Evolutionary conservation across 495 filamentous ascomycete species (phyloP), one percentile per base, ranked within the genome.

Genomic region (Gamarada debralockiae): DNA sequence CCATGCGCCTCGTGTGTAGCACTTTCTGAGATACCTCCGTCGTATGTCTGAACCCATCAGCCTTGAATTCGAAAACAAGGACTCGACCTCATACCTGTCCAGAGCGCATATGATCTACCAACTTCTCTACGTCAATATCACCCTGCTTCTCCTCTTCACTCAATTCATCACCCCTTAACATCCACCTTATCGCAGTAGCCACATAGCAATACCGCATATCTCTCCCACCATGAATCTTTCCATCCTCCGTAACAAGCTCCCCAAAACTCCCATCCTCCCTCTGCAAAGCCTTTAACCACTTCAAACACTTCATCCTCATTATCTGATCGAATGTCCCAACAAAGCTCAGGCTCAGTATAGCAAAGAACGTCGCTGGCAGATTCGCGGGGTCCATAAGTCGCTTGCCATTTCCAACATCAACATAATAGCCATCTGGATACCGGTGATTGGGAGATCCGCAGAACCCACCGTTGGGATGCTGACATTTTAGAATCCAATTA

Each of bases 161-260:
- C 29, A 42, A 6, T 14, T 8, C 38, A 34, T 69, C 77, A 45
- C 70, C 67, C 20, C 82, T 71, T 52, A 98, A 65, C 21, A 95
- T 84, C 79, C 86, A 96, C 29, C 93, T 75, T n/a, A 93, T 83
- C 18, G 80, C 83, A 36, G 86, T 74, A 13, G 87, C 90, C 55
- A 83, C 81, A 62, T 93, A 95, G 62, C 91, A 93, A 65, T 89
- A 92, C 38, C 95, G 72, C 71, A 90, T 81, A 66, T 98, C 93
- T 40, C 80, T 79, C 14, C 88, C 88, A 1, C 92, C 92, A 24
- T 82, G 81, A 21, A 96, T 75, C 24, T 68, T 68, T 20, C 78
- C 84, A 42, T 75, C 65, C 36, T 75, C 72, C 12, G 78, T 77
- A 3, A 92, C 57, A 23, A 85, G 74, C 66, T 98, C 91, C 2